Conservation (phyloP, 1,284 basidiomycete species). For the Apiotrichum sp. region DNA sequence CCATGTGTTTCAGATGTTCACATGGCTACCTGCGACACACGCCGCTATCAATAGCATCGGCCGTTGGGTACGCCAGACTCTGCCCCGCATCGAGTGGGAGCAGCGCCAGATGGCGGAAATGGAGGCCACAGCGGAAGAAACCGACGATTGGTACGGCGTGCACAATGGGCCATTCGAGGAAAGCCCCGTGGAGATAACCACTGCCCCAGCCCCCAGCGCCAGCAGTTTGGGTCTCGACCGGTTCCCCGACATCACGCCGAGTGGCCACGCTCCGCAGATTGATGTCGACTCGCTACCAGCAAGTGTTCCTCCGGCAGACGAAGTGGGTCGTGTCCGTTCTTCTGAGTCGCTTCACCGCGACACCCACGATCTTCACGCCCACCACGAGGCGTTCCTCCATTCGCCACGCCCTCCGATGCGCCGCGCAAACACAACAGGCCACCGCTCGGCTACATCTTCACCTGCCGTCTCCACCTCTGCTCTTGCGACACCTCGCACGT, state of each 20-base stretch:
- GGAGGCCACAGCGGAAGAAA: constrained; percentile 4
- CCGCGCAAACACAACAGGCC: constrained; percentile 10
- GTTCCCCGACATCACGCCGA: neutral
- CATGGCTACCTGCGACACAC: constrained; percentile 66
- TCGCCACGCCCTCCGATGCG: constrained; percentile 6
- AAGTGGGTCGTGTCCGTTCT: neutral
- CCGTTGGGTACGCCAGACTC: constrained; percentile 64
- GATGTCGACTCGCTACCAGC: constrained; percentile 1
- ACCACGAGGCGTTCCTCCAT: constrained; percentile 3
- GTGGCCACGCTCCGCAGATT: neutral
- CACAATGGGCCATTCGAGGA: neutral
- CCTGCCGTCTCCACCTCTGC: neutral
- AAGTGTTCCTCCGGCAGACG: neutral
- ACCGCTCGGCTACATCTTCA: neutral
- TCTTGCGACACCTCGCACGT: neutral
- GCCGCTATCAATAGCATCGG: constrained; percentile 58
- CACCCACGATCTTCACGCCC: neutral
- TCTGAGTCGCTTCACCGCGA: neutral
- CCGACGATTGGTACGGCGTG: neutral
- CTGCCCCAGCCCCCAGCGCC: neutral
- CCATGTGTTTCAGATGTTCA: constrained; percentile 85
- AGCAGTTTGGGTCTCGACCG: neutral
- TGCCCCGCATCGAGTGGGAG: constrained; percentile 52
- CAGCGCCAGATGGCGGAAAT: constrained; percentile 9
- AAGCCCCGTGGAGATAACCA: too few relatives aligned